Evolutionary conservation across 2,329 filamentous ascomycete genomes (phyloP).

Genomic region (Colletotrichum graminicola): DNA sequence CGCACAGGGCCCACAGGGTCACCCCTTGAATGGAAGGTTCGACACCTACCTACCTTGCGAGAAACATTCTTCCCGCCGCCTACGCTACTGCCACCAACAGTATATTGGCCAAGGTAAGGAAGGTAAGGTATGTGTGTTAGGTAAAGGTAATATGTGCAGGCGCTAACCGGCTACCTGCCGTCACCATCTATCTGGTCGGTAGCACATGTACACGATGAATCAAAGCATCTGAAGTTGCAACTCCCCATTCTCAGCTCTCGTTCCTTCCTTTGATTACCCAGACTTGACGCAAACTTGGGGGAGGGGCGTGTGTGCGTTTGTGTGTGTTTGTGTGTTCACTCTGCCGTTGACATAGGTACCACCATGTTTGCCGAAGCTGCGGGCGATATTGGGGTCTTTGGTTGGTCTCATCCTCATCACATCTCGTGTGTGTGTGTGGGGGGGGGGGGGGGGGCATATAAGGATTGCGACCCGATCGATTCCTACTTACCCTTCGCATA

Average conservation of each 20-base stretch:
- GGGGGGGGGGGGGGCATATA: slow-evolving; percentile 28
- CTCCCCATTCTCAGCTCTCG: slow-evolving; percentile 28
- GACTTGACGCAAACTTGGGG: slow-evolving; percentile 11
- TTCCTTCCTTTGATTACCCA: slow-evolving; percentile 38
- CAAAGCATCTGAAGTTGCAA: slow-evolving; percentile 33
- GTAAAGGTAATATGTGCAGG: too few species aligned
- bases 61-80: slow-evolving; percentile 11
- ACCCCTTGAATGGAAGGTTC: slow-evolving; percentile 10
- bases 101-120: background rate
- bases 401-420: slow-evolving; percentile 25
- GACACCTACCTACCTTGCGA: slow-evolving; percentile 24
- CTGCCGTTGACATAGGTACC: slow-evolving; percentile 14
- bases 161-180: slow-evolving; percentile 29
- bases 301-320: background rate
- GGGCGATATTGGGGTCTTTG: slow-evolving; percentile 7
- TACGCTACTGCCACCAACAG: background rate
- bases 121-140: background rate
- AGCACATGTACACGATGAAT: slow-evolving; percentile 22
- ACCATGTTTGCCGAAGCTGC: slow-evolving; percentile 27
- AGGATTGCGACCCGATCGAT: slow-evolving; percentile 19
- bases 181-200: slow-evolving; percentile 2
- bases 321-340: background rate
- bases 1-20: slow-evolving; percentile 29
- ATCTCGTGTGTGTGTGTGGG: slow-evolving; percentile 16
- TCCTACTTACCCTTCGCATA: slow-evolving; percentile 17